Evolutionary conservation across 495 filamentous ascomycete species (phyloP).

Genomic region (Corynascus novoguineensis): DNA sequence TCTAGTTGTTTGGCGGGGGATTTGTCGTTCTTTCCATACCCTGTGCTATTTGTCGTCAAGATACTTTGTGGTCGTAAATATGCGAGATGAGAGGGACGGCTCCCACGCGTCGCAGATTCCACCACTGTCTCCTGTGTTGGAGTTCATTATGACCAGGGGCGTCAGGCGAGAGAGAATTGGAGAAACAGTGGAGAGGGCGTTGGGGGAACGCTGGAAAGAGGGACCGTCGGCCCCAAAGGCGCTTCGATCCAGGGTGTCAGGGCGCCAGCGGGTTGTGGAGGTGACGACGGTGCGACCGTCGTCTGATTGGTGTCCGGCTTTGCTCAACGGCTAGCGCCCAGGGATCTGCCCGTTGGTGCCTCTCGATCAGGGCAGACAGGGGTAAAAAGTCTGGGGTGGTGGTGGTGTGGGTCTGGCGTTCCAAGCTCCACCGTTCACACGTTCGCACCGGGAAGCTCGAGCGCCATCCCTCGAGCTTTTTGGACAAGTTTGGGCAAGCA

Average conservation of each 20-base stretch:
- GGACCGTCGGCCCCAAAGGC: constrained; percentile 28
- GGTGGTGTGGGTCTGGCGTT: constrained; percentile 14
- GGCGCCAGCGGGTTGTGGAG: constrained; percentile 17
- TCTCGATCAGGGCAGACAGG: constrained; percentile 21
- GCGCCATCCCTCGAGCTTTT: neutral
- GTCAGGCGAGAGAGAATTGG: constrained; percentile 2
- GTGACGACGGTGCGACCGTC: constrained; percentile 3
- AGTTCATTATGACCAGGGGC: neutral
- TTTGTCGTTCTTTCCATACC: neutral
- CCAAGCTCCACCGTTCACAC: neutral
- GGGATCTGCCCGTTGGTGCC: constrained; percentile 11
- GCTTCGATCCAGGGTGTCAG: constrained; percentile 9
- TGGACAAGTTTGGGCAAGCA: constrained; percentile 6
- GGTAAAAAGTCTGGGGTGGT: constrained; percentile 1
- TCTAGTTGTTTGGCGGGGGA: neutral
- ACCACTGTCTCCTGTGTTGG: constrained; percentile 9
- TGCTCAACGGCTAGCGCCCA: constrained; percentile 16
- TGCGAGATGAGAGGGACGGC: constrained; percentile 18
- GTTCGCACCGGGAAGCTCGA: neutral
- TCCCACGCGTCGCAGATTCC: neutral
- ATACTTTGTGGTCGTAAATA: no score
- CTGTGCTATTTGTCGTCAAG: neutral
- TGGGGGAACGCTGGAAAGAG: constrained; percentile 20
- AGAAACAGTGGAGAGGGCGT: constrained; percentile 10
- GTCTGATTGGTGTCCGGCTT: constrained; percentile 13